Evolutionary conservation across 805 yeast genomes (phyloP).

Genomic region (Starmera caribaea): DNA sequence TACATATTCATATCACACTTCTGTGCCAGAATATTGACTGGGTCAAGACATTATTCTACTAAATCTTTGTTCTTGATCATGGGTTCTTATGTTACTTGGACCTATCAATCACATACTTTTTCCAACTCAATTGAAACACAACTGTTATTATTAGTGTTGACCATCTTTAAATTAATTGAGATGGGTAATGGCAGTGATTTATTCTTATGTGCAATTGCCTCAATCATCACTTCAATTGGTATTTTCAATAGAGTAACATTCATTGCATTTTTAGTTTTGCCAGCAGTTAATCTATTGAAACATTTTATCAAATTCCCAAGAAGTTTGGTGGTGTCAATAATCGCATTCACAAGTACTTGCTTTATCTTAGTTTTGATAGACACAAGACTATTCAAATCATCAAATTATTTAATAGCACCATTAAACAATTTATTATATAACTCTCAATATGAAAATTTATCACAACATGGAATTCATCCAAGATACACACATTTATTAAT

Average conservation of each 20-base stretch:
- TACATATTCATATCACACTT: slow-evolving; percentile 27
- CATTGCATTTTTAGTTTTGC: slow-evolving; percentile 61
- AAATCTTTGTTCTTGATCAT: slow-evolving; percentile 29
- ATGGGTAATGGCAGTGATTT: slow-evolving; percentile 3
- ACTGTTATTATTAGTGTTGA: slow-evolving; percentile 30
- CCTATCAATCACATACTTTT: slow-evolving; percentile 78
- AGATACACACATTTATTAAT: slow-evolving; percentile 62
- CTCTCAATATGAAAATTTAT: slow-evolving; percentile 43
- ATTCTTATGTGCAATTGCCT: slow-evolving; percentile 26
- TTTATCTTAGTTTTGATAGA: slow-evolving; percentile 39
- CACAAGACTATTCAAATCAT: slow-evolving; percentile 31
- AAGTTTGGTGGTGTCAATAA: slow-evolving; percentile 21
- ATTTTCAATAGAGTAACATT: slow-evolving; percentile 81
- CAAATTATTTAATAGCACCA: slow-evolving; percentile 47
- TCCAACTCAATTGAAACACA: slow-evolving; percentile 78
- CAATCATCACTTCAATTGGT: slow-evolving; percentile 50
- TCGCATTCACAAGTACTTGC: slow-evolving; percentile 28
- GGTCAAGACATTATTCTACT: slow-evolving; percentile 38
- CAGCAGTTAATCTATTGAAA: slow-evolving; percentile 37
- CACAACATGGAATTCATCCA: slow-evolving; percentile 78
- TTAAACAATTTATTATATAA: slow-evolving; percentile 72
- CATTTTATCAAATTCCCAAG: slow-evolving; percentile 29
- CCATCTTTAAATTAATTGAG: slow-evolving; percentile 25
- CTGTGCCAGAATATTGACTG: slow-evolving; percentile 38
- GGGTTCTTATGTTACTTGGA: slow-evolving; percentile 62